A percentile compares a stretch with the other conserved stretches of the same genome.
Conservation (phyloP, 495 filamentous ascomycete species). For the Neurospora sp. region DNA sequence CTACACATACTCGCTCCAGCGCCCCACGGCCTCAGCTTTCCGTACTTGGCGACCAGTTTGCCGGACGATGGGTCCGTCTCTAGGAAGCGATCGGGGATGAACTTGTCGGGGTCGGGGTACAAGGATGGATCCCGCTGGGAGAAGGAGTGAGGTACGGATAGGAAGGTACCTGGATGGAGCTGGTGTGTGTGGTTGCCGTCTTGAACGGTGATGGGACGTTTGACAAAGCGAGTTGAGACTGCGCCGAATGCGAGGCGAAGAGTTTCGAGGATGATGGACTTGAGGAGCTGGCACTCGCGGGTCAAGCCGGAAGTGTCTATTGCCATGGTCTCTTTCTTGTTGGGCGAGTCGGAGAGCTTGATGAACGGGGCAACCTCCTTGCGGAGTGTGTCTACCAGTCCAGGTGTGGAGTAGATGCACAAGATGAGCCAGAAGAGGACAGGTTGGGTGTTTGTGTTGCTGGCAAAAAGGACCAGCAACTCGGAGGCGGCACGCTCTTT, state of each 20-base stretch:
- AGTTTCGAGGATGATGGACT: slow-evolving; percentile 7
- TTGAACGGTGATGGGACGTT: neutral
- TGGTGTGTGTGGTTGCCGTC: neutral
- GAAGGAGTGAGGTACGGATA: neutral
- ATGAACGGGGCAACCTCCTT: neutral
- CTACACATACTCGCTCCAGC: slow-evolving; percentile 6
- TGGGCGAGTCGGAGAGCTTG: neutral
- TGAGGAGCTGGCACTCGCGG: slow-evolving; percentile 6
- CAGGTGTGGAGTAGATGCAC: slow-evolving; percentile 2
- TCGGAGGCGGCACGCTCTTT: neutral
- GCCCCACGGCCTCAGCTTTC: slow-evolving; percentile 11
- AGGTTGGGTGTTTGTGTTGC: slow-evolving; percentile 4
- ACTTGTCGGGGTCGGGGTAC: slow-evolving; percentile 7
- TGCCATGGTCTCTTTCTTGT: neutral
- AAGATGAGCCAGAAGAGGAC: slow-evolving; percentile 2
- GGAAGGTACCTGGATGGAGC: slow-evolving; percentile 1
- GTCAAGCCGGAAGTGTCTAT: neutral
- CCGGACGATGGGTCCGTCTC: neutral
- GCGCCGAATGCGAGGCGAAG: slow-evolving; percentile 6
- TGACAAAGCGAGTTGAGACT: slow-evolving; percentile 7
- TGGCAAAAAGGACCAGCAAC: neutral
- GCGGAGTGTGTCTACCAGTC: neutral
- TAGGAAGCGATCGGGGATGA: slow-evolving; percentile 14
- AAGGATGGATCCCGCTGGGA: slow-evolving; percentile 7
- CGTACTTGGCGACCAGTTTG: slow-evolving; percentile 1